phyloP scores from a whole-genome alignment of 1,139 yeast genomes.

The Diutina rugosa region DNA sequence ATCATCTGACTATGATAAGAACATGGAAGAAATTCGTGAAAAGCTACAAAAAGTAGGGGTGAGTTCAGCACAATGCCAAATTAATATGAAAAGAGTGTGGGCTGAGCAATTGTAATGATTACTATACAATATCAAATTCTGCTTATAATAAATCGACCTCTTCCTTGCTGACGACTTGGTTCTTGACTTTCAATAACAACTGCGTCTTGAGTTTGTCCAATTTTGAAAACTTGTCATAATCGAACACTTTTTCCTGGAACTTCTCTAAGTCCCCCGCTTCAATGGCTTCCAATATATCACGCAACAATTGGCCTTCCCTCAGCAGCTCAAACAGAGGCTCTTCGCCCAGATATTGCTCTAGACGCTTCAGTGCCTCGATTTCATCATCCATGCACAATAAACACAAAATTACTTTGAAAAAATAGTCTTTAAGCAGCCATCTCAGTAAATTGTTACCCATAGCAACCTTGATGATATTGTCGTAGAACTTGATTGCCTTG shows the following conservation, averaged over 20 bases:
- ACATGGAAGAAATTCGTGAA: neutral
- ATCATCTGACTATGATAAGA: neutral
- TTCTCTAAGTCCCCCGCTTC: conserved; percentile 71
- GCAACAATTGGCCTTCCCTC: conserved; percentile 59
- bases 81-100: neutral
- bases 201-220: conserved; percentile 92
- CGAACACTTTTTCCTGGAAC: conserved; percentile 64
- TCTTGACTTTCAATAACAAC: conserved; percentile 71
- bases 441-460: conserved; percentile 64
- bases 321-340: conserved; percentile 73
- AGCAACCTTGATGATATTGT: conserved; percentile 63
- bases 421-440: conserved; percentile 91
- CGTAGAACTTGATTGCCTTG: conserved; percentile 66
- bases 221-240: conserved; percentile 78
- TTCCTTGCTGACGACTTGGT: conserved; percentile 57
- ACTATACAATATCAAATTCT: neutral
- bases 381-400: conserved; percentile 72
- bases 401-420: conserved; percentile 72
- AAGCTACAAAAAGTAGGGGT: neutral
- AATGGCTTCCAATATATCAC: conserved; percentile 57
- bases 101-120: neutral
- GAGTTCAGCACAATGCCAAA: neutral
- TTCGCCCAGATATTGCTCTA: conserved; percentile 51
- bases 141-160: conserved; percentile 35
- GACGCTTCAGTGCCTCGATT: conserved; percentile 71